Conservation (phyloP, 108 stramenopile genomes). For the Fistulifera solaris region DNA sequence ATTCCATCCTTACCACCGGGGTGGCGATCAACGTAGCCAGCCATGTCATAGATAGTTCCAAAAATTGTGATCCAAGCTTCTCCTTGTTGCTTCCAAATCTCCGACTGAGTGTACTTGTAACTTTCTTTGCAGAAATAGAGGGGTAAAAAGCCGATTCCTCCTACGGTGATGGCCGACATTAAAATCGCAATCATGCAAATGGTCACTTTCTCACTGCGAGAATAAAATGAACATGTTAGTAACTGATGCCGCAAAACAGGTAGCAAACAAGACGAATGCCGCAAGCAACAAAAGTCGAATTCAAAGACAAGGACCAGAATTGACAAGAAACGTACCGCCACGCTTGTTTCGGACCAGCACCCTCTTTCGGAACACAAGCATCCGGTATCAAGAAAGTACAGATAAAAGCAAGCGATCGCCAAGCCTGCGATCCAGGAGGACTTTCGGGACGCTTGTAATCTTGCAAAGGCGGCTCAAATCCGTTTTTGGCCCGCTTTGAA, state of each 20-base stretch:
- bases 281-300: conserved; percentile 39
- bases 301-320: conserved; percentile 41
- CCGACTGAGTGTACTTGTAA: conserved; percentile 1
- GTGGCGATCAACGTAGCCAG: conserved; percentile 37
- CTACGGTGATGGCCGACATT: conserved; percentile 9
- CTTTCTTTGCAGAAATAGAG: no score
- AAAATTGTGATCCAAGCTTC: conserved; percentile 38
- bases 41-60: conserved; percentile 40
- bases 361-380: conserved; percentile 23
- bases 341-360: conserved; percentile 42
- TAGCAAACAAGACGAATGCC: conserved; percentile 22
- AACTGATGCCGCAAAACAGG: conserved; percentile 1
- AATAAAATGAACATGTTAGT: conserved; percentile 27
- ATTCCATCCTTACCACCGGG: conserved; percentile 44
- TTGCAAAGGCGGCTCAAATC: not conserved
- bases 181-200: conserved; percentile 23
- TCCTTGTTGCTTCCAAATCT: conserved; percentile 1
- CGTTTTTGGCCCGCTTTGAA: no score
- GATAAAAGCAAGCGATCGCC: conserved; percentile 33
- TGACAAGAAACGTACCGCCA: conserved; percentile 29
- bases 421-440: conserved; percentile 11
- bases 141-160: conserved; percentile 6
- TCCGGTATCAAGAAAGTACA: conserved; percentile 32
- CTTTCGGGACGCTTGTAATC: not conserved
- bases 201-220: conserved; percentile 28